Evolutionary conservation across 2,329 filamentous ascomycete species (phyloP), one percentile per base, ranked within the genome.

Genomic region (Fusarium praegraminearum): DNA sequence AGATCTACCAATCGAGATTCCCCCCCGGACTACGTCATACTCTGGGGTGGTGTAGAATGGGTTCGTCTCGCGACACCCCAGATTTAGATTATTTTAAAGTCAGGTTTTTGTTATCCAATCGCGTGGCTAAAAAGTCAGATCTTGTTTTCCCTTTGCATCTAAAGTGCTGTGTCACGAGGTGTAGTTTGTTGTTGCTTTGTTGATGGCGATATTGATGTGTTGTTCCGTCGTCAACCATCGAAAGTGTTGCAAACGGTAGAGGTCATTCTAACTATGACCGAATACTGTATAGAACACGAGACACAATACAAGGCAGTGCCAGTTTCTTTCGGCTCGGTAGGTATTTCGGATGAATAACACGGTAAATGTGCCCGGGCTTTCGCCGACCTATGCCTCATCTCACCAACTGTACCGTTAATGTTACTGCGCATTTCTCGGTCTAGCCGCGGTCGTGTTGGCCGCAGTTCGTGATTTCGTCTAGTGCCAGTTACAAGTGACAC

Each of bases 11-110:
- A 73, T 73, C 68, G 62, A 73, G 71, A 73, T 73, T 20, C 32
- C 46, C 46, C 43, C 32, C 46, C 36, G 12, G 44, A 44, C 68
- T 72, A 73, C 71, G 71, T 73, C 71, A 73, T 73, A 65, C 50
- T 68, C 70, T 43, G 68, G 71, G 71, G 70, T 55, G 60, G 16
- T 36, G 35, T 36, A n/a, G 28, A 62, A 55, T 46, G 46, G 40
- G 57, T 46, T 35, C 46, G 46, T 53, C 43, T 59, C 59, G 43
- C 54, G 35, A 65, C 53, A 49, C 61, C 65, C 66, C 65, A 52
- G 61, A 61, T 40, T 67, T 69, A 33, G 46, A 24, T 35, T 40
- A 12, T 22, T n/a, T 47, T 50, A 9, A 22, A 50, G 46, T 50
- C 32, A 50, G 32, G 46, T 35, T 35, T 24, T 20, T 8, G 13